phyloP scores from a whole-genome alignment of 2,329 filamentous ascomycete species.

The Aspergillus thermomutatus region DNA sequence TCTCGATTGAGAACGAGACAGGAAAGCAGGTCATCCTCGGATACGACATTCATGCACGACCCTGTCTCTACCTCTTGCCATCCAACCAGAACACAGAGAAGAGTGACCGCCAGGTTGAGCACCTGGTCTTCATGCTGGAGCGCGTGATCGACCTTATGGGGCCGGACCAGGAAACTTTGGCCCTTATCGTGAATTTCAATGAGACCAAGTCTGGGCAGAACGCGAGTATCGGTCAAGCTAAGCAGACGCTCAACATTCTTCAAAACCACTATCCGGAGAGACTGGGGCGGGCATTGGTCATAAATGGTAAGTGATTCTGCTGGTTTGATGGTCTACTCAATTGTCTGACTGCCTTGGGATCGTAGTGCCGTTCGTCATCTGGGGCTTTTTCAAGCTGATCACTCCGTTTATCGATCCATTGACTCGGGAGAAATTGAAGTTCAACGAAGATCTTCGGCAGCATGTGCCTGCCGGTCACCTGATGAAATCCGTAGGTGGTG shows the following conservation, averaged over 20 bases:
- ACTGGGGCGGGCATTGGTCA: conserved; percentile 81
- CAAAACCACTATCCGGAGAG: conserved; percentile 96
- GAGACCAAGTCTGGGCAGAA: conserved; percentile 71
- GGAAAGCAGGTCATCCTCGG: conserved; percentile 91
- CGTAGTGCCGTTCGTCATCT: conserved; percentile 83
- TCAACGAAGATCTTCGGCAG: conserved; percentile 84
- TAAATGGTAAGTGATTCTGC: conserved; percentile 64
- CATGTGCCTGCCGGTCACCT: conserved; percentile 81
- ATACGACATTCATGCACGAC: conserved; percentile 79
- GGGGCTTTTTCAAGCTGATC: conserved; percentile 93
- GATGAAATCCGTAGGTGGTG: conserved; percentile 73
- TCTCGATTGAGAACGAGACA: conserved; percentile 90
- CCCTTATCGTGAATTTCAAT: conserved; percentile 89
- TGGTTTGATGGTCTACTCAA: background rate
- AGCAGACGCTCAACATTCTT: conserved; percentile 83
- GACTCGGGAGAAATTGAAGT: conserved; percentile 92
- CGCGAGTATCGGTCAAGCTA: conserved; percentile 71
- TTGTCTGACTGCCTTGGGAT: background rate
- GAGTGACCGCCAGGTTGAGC: conserved; percentile 82
- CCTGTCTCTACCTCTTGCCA: conserved; percentile 87
- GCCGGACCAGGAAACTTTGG: conserved; percentile 79
- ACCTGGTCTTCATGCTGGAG: conserved; percentile 95
- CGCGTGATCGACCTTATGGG: conserved; percentile 83
- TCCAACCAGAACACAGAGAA: conserved; percentile 89
- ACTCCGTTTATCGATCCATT: conserved; percentile 94